phyloP scores from a whole-genome alignment of 2,329 filamentous ascomycete genomes.

The Apiospora sp. region DNA sequence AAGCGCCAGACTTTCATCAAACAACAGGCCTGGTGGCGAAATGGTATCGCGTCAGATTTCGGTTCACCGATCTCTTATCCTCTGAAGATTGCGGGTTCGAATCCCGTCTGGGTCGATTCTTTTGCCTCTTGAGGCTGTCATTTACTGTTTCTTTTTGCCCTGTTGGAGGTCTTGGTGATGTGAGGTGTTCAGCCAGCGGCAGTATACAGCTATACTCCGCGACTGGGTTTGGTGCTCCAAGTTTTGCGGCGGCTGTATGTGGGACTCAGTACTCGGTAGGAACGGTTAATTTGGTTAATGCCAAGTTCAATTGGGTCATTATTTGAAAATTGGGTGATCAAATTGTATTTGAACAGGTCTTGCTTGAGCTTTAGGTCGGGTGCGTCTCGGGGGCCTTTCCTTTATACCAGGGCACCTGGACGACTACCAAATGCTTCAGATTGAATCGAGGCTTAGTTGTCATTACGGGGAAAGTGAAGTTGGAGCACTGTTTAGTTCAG shows the following conservation, averaged over 20 bases:
- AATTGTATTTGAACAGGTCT: neutral
- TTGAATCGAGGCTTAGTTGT: no score
- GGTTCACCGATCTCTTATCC: neutral
- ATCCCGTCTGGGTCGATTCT: slow-evolving; percentile 20
- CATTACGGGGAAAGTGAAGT: neutral
- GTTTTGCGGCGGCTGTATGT: neutral
- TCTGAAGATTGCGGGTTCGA: slow-evolving; percentile 21
- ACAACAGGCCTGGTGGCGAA: slow-evolving; percentile 15
- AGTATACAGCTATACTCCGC: neutral
- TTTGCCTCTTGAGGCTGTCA: neutral
- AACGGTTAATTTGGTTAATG: neutral
- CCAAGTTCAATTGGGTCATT: neutral
- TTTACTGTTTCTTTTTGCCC: neutral
- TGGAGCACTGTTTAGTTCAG: neutral
- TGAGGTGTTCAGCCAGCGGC: neutral
- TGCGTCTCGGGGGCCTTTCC: neutral
- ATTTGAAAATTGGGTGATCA: neutral
- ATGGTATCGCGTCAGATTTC: slow-evolving; percentile 22
- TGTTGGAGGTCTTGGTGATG: neutral
- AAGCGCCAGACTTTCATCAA: neutral
- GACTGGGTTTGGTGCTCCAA: neutral
- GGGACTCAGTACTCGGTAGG: neutral
- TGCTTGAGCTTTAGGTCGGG: neutral
- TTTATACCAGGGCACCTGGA: neutral
- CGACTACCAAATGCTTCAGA: no score